Evolutionary conservation across 768 basidiomycete species (phyloP).

Genomic region (Lactifluus rugatus): DNA sequence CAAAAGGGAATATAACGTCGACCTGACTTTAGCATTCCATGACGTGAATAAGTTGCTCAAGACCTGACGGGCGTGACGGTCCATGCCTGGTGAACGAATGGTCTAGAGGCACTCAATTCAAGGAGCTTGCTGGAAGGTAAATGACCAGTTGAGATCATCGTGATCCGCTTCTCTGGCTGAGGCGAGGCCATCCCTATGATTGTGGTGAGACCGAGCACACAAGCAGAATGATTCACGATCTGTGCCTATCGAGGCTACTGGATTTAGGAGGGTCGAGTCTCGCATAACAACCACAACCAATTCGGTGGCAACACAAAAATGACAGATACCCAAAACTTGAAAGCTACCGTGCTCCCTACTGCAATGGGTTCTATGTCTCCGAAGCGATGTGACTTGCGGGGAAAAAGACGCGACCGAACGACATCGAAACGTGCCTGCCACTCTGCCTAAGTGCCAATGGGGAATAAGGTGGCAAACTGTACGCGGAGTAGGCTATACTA

Average conservation of each 20-base stretch:
- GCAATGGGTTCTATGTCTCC: too few relatives aligned
- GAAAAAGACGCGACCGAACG: too few relatives aligned
- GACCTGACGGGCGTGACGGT: neutral
- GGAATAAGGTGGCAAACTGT: too few relatives aligned
- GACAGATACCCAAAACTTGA: too few relatives aligned
- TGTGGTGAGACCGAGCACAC: neutral
- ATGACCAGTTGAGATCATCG: constrained; percentile 14
- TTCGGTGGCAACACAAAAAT: too few relatives aligned
- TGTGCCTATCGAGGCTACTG: neutral
- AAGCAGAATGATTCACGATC: neutral
- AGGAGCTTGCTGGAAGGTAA: constrained; percentile 12
- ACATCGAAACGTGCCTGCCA: too few relatives aligned
- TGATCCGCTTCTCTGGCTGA: constrained; percentile 11
- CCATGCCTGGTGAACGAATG: constrained; percentile 19
- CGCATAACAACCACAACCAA: too few relatives aligned
- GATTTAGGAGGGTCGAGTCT: neutral
- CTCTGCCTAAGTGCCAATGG: too few relatives aligned
- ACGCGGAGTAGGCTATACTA: neutral
- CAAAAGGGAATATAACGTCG: constrained; percentile 50
- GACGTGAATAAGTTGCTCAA: neutral
- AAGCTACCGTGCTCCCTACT: too few relatives aligned
- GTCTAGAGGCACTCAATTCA: constrained; percentile 5
- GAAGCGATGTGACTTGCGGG: too few relatives aligned
- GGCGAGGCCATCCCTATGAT: neutral
- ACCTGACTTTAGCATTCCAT: constrained; percentile 32